These are phyloP conservation scores for Colletotrichum acutatum DNA, from an alignment of 2,329 filamentous ascomycete species.

Conservation along the genomic window DNA sequence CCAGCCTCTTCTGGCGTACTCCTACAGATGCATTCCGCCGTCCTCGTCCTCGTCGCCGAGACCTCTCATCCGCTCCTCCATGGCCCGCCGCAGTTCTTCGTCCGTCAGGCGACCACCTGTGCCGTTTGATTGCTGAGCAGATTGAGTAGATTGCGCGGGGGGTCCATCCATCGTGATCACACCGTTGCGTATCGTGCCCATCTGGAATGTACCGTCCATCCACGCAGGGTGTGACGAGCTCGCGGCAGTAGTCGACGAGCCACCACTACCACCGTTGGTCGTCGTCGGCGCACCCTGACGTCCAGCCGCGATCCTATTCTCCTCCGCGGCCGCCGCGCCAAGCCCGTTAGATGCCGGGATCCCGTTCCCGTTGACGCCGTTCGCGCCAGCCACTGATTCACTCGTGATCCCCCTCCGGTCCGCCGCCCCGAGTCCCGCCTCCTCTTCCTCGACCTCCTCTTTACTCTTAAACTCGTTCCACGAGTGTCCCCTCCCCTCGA, in stretches of 20 bases:
- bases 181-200: slow-evolving; percentile 65
- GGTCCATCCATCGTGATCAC: slow-evolving; percentile 57
- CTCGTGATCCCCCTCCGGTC: neutral
- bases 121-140: slow-evolving; percentile 13
- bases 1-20: neutral
- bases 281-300: slow-evolving; percentile 18
- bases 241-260: neutral
- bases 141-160: neutral
- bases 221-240: slow-evolving; percentile 57
- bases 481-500: slow-evolving; percentile 65
- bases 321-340: slow-evolving; percentile 21
- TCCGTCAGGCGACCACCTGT: slow-evolving; percentile 64
- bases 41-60: slow-evolving; percentile 58
- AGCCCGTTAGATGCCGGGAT: slow-evolving; percentile 36
- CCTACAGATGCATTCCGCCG: slow-evolving; percentile 71
- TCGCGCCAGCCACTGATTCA: neutral
- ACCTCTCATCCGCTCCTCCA: slow-evolving; percentile 65
- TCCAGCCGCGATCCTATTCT: slow-evolving; percentile 23
- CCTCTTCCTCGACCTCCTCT: slow-evolving; percentile 53
- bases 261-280: neutral
- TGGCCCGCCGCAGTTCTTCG: slow-evolving; percentile 65
- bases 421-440: slow-evolving; percentile 21
- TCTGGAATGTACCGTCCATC: slow-evolving; percentile 73
- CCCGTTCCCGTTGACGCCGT: neutral
- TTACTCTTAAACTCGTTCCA: slow-evolving; percentile 68